phyloP scores from a whole-genome alignment of 768 basidiomycete genomes.

The Leucocoprinus leucothites region DNA sequence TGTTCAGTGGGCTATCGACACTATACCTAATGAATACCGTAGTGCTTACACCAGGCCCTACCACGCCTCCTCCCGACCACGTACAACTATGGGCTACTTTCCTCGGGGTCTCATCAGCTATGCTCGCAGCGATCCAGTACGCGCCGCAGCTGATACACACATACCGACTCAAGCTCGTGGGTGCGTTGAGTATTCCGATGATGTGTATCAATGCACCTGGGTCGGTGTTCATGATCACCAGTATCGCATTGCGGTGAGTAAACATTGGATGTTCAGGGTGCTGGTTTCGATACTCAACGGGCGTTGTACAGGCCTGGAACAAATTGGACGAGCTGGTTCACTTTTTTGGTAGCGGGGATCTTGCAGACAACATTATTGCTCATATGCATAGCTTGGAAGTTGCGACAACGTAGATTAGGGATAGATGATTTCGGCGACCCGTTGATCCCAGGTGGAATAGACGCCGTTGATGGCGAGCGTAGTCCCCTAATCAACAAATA shows the following conservation, averaged over 20 bases:
- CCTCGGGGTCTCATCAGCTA: slow-evolving; percentile 77
- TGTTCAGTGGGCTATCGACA: no score
- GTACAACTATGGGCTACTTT: slow-evolving; percentile 88
- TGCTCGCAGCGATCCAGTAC: slow-evolving; percentile 83
- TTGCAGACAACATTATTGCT: slow-evolving; percentile 80
- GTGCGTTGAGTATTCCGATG: slow-evolving; percentile 86
- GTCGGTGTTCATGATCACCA: slow-evolving; percentile 77
- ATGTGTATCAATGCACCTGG: slow-evolving; percentile 46
- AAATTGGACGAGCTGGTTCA: slow-evolving; percentile 89
- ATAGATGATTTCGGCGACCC: slow-evolving; percentile 90
- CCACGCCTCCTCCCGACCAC: slow-evolving; percentile 63
- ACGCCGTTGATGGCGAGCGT: no score
- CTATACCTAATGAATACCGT: no score
- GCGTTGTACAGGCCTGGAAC: slow-evolving; percentile 56
- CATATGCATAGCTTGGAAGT: slow-evolving; percentile 87
- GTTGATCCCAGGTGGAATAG: neutral
- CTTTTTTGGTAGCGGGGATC: slow-evolving; percentile 74
- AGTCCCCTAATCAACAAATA: no score
- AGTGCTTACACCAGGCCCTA: no score
- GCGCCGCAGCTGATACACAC: slow-evolving; percentile 84
- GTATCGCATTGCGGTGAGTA: slow-evolving; percentile 63
- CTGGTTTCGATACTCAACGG: neutral
- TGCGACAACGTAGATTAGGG: slow-evolving; percentile 66
- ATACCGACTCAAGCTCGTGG: slow-evolving; percentile 75
- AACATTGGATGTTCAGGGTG: neutral